Evolutionary conservation across 352 stramenopile species (phyloP).

Genomic region (Phytophthora crassamura): DNA sequence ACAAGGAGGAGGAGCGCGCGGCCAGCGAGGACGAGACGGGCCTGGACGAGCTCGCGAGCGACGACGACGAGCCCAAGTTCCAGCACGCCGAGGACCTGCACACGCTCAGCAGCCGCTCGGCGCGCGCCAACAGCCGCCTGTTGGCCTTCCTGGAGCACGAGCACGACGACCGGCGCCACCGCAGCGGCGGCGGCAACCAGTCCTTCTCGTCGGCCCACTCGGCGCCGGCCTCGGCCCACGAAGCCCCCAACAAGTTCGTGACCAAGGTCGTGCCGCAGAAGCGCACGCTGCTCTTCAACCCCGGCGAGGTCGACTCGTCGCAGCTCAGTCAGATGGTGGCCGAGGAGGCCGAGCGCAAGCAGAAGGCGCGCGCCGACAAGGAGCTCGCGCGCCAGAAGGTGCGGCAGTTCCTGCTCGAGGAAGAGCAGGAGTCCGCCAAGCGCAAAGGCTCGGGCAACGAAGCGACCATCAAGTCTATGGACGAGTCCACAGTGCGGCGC

Average conservation of each 20-base stretch:
- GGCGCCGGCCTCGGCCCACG: conserved; percentile 22
- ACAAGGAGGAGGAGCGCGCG: conserved; percentile 63
- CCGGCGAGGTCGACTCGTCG: conserved; percentile 47
- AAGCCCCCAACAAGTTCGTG: conserved; percentile 64
- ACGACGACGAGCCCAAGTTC: conserved; percentile 33
- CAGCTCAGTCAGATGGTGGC: conserved; percentile 52
- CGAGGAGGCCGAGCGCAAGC: conserved; percentile 51
- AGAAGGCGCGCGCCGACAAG: conserved; percentile 52
- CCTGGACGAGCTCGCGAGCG: conserved; percentile 32
- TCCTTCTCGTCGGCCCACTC: conserved; percentile 43
- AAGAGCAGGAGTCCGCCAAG: conserved; percentile 29
- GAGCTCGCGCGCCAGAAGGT: conserved; percentile 57
- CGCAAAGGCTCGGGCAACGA: conserved; percentile 22
- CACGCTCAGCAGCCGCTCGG: conserved; percentile 22
- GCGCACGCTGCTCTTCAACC: conserved; percentile 65
- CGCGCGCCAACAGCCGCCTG: conserved; percentile 60
- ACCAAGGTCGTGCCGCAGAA: conserved; percentile 59
- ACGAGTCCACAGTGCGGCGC: conserved; percentile 55
- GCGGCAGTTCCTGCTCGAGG: conserved; percentile 50
- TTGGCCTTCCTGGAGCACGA: conserved; percentile 68
- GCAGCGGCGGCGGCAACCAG: conserved; percentile 37
- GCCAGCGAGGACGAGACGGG: conserved; percentile 29
- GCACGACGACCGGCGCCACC: conserved; percentile 51
- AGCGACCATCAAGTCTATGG: conserved; percentile 59
- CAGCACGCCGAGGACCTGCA: conserved; percentile 27